Evolutionary conservation across 352 stramenopile genomes (phyloP).

Genomic region (Phytopythium cucurbitacearum): DNA sequence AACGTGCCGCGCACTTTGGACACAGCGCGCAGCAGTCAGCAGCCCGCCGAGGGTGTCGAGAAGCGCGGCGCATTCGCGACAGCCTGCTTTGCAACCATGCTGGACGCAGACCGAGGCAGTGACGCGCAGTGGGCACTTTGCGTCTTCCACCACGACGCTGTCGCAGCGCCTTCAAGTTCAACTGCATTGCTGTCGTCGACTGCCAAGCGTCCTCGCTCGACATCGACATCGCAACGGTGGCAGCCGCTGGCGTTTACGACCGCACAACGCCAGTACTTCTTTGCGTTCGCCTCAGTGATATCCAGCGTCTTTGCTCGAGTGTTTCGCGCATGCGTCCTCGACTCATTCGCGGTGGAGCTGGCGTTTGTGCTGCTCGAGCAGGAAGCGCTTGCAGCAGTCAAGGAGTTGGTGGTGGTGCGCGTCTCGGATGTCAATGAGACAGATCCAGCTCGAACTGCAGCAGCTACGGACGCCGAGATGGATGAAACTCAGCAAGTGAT

Average conservation of each 20-base stretch:
- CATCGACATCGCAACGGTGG: neutral
- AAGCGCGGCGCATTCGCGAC: conserved; percentile 51
- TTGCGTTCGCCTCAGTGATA: conserved; percentile 40
- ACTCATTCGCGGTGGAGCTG: conserved; percentile 39
- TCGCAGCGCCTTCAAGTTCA: neutral
- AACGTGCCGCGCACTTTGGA: conserved; percentile 71
- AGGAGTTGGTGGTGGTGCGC: conserved; percentile 34
- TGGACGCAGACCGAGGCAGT: conserved; percentile 23
- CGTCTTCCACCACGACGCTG: conserved; percentile 50
- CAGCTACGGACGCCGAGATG: neutral
- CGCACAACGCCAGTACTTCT: conserved; percentile 55
- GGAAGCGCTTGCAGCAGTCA: conserved; percentile 35
- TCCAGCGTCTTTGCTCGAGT: conserved; percentile 47
- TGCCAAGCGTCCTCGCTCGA: too few relatives aligned
- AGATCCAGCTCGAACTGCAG: neutral
- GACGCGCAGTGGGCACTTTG: conserved; percentile 44
- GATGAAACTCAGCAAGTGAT: neutral
- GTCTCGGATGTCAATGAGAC: conserved; percentile 8
- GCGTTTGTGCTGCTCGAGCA: conserved; percentile 26
- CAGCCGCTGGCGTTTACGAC: conserved; percentile 27
- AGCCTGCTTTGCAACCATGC: conserved; percentile 55
- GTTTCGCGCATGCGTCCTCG: conserved; percentile 47
- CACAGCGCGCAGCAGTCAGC: conserved; percentile 27
- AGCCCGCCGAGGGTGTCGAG: conserved; percentile 42
- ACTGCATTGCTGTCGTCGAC: too few relatives aligned